Percentiles rank a stretch among this genome's conserved stretches.
Evolutionary conservation across 148 eudicot genomes (phyloP).

Genomic region (Pharnaceum exiguum): DNA sequence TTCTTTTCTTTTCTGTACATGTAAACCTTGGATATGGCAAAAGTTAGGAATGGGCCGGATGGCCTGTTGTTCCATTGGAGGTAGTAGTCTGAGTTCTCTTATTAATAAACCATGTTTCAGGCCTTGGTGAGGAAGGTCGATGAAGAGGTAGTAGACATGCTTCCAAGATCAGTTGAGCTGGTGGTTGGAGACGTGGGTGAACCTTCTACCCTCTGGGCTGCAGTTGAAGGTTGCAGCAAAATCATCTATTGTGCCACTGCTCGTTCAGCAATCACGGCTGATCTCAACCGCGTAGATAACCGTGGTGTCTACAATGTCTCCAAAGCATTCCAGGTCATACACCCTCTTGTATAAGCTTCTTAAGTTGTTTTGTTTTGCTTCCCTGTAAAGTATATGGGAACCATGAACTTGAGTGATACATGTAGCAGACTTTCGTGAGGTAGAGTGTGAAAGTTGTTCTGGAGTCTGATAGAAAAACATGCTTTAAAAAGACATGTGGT

Average conservation of each 20-base stretch:
- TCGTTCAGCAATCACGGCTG: slow-evolving; percentile 89
- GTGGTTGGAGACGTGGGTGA: slow-evolving; percentile 94
- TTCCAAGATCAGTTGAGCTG: slow-evolving; percentile 89
- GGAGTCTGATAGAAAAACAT: background rate
- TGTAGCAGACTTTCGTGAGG: background rate
- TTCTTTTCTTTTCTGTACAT: too few relatives aligned
- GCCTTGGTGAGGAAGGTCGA: slow-evolving; percentile 77
- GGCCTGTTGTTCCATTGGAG: background rate
- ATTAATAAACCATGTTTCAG: slow-evolving; percentile 25
- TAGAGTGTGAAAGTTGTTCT: background rate
- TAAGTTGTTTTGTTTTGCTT: background rate
- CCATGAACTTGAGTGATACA: too few relatives aligned
- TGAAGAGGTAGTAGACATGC: slow-evolving; percentile 66
- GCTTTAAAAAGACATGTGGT: too few relatives aligned
- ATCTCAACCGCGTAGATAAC: slow-evolving; percentile 84
- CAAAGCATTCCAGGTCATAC: slow-evolving; percentile 94
- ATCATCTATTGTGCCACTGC: slow-evolving; percentile 96
- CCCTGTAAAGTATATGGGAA: too few relatives aligned
- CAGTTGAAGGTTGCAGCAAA: slow-evolving; percentile 78
- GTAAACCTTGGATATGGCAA: too few relatives aligned
- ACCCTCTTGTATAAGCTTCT: background rate
- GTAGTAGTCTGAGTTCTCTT: slow-evolving; percentile 1
- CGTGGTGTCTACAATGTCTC: slow-evolving; percentile 82
- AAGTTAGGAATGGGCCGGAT: background rate
- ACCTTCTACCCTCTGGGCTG: slow-evolving; percentile 50